Conservation (phyloP, 163 green algal species). For the Dunaliella salina region DNA sequence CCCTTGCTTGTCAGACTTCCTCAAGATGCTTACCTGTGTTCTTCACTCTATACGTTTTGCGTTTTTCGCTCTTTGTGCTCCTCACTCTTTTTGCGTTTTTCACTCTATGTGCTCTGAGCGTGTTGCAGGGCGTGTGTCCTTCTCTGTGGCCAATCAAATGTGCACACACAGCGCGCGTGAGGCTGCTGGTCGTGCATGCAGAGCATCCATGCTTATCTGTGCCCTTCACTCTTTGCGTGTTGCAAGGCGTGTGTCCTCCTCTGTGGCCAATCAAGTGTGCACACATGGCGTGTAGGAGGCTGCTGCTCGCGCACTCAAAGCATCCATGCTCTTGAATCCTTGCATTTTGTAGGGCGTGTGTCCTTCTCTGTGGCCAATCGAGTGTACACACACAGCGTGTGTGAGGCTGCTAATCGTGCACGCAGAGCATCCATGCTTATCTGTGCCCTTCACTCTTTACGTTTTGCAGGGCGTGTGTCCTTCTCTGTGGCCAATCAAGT, state of each 20-base stretch:
- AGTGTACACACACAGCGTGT: constrained; percentile 14
- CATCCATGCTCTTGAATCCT: no score
- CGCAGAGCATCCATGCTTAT: no score
- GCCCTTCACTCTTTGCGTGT: no score
- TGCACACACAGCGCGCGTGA: constrained; percentile 9
- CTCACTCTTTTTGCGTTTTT: no score
- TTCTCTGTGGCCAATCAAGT: constrained; percentile 39
- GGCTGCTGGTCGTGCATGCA: neutral
- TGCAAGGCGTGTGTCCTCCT: constrained; percentile 19
- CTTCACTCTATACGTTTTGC: no score
- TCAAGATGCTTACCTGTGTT: no score
- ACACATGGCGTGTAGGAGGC: constrained; percentile 11
- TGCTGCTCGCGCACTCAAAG: neutral
- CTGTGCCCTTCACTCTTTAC: no score
- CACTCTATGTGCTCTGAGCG: no score
- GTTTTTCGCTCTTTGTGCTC: constrained; percentile 27
- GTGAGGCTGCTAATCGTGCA: neutral
- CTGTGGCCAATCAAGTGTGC: constrained; percentile 39
- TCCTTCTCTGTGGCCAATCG: constrained; percentile 39
- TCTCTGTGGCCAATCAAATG: constrained; percentile 41
- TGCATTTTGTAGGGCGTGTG: constrained; percentile 8
- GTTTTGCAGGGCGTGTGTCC: constrained; percentile 11
- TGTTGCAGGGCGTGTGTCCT: constrained; percentile 13
- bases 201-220: no score
- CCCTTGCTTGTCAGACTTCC: no score